phyloP scores from a whole-genome alignment of 345 rosid genomes.

The Orychophragmus violaceus region DNA sequence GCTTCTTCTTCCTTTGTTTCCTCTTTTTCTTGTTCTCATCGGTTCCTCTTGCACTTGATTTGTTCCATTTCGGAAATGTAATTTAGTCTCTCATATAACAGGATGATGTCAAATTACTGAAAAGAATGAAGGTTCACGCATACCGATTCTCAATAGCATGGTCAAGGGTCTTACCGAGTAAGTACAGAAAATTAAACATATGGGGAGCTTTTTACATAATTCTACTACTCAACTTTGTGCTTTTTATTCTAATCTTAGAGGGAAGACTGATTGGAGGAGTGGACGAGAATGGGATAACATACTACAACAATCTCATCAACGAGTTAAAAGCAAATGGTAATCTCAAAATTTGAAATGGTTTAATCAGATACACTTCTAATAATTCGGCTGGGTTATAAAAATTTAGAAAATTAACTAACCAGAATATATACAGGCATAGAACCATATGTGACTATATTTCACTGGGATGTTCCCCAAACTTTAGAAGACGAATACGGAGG shows the following conservation, averaged over 20 bases:
- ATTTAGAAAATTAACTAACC: no score
- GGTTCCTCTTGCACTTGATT: no score
- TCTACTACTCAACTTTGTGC: neutral
- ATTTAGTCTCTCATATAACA: neutral
- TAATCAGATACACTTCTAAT: no score
- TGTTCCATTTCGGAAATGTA: neutral
- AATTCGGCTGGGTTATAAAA: no score
- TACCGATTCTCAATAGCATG: constrained; percentile 51
- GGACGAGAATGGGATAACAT: constrained; percentile 35
- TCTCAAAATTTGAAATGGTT: no score
- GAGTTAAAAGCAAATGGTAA: constrained; percentile 7
- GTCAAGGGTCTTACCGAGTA: constrained; percentile 38
- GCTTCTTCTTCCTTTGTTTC: no score
- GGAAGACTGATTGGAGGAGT: constrained; percentile 41
- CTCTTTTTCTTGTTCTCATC: no score
- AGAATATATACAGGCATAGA: no score
- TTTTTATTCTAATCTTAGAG: neutral
- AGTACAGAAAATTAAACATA: neutral
- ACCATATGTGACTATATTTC: no score
- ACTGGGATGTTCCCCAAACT: no score
- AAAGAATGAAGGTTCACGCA: constrained; percentile 31
- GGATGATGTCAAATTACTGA: constrained; percentile 33
- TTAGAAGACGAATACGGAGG: no score
- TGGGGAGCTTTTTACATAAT: no score
- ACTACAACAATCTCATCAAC: constrained; percentile 46